phyloP scores from a whole-genome alignment of 495 filamentous ascomycete species.

The Pseudoneurospora amorphoporcata region DNA sequence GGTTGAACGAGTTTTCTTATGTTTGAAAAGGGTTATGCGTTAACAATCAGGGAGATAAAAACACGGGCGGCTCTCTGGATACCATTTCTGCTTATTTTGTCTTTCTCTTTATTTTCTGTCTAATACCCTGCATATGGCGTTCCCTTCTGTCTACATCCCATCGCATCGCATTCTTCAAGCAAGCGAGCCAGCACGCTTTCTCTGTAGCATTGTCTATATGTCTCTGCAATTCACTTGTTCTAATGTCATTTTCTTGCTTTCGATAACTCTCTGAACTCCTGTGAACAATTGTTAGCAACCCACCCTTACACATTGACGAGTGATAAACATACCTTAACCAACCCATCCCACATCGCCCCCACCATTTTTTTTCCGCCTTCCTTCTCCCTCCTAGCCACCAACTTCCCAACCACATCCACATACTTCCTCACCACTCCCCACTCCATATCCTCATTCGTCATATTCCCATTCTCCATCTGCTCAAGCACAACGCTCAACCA shows the following conservation, averaged over 20 bases:
- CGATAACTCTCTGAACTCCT: background rate
- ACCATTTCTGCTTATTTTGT: background rate
- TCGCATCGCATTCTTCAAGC: background rate
- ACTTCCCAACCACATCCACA: background rate
- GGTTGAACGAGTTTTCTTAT: background rate
- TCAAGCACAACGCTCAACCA: background rate
- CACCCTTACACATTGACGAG: background rate
- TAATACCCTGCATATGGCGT: background rate
- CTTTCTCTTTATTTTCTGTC: background rate
- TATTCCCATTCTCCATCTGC: background rate
- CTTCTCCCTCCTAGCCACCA: background rate
- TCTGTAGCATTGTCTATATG: background rate
- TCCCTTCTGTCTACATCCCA: background rate
- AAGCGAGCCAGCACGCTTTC: background rate
- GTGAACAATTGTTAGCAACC: background rate
- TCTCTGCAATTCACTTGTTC: background rate
- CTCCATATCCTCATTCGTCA: background rate
- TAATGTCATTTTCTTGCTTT: background rate
- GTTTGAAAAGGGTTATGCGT: background rate
- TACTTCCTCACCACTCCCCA: background rate
- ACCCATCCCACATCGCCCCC: background rate
- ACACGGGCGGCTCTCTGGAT: background rate
- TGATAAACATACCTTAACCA: background rate
- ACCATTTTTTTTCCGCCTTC: background rate
- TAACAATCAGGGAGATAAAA: background rate